phyloP scores from a whole-genome alignment of 2,329 filamentous ascomycete species.

The Pyrenophora graminea region DNA sequence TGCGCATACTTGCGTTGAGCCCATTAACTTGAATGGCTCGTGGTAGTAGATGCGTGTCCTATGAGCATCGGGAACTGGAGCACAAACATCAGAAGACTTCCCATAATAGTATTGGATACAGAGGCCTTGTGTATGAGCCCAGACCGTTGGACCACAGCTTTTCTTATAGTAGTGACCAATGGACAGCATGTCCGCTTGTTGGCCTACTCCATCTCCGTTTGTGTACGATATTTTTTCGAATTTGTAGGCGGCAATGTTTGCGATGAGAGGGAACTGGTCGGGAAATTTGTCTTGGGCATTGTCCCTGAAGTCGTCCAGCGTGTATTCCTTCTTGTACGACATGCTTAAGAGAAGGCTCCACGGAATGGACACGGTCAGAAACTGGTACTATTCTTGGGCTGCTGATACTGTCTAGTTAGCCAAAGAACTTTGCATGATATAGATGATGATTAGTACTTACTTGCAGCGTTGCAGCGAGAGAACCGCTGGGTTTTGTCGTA shows the following conservation, averaged over 20 bases:
- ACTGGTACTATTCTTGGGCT: too few species aligned
- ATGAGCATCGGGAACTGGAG: neutral
- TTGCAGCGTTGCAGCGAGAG: too few species aligned
- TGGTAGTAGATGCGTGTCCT: neutral
- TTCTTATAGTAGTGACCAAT: slow-evolving; percentile 7
- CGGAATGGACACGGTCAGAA: too few species aligned
- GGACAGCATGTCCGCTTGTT: neutral
- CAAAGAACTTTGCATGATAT: too few species aligned
- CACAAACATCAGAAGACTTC: neutral
- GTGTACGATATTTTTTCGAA: neutral
- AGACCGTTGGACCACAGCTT: slow-evolving; percentile 2
- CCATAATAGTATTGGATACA: slow-evolving; percentile 1
- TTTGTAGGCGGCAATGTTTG: neutral
- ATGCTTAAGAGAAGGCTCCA: too few species aligned
- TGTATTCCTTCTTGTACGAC: neutral
- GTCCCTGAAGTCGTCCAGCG: neutral
- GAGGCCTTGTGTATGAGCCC: neutral
- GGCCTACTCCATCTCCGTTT: neutral
- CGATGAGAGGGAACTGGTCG: neutral
- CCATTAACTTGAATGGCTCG: neutral
- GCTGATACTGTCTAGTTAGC: too few species aligned
- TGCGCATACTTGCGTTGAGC: neutral
- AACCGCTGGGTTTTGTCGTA: too few species aligned
- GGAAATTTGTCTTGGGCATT: neutral
- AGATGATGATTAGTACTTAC: too few species aligned